Percentiles rank a stretch among this genome's conserved stretches.
Conservation (phyloP, 306 rosid species). For the Amphicarpaea edgeworthii region DNA sequence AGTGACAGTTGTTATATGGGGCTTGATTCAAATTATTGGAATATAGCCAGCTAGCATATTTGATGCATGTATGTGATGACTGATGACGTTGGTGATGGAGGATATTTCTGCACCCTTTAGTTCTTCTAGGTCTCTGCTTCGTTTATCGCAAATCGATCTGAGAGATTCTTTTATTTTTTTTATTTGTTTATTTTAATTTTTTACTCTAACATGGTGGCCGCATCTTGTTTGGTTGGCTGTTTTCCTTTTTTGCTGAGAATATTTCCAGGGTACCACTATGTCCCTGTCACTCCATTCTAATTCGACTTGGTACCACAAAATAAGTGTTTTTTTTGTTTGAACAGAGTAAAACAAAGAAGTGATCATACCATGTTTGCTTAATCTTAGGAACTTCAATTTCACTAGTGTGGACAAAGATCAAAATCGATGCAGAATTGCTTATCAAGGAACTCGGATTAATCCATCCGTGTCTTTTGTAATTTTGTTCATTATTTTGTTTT, state of each 20-base stretch:
- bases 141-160: not conserved
- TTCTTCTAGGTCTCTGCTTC: slow-evolving; percentile 15
- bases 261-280: slow-evolving; percentile 21
- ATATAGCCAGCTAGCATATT: slow-evolving; percentile 51
- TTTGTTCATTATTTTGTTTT: not conserved
- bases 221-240: slow-evolving; percentile 27
- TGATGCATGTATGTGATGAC: slow-evolving; percentile 28
- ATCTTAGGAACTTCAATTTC: slow-evolving; percentile 32
- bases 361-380: not conserved
- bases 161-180: not conserved
- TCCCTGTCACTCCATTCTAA: slow-evolving; percentile 17
- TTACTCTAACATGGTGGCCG: slow-evolving; percentile 10
- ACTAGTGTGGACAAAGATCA: not conserved
- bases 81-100: slow-evolving; percentile 27
- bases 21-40: slow-evolving; percentile 38
- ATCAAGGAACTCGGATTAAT: not conserved
- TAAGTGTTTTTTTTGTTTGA: not conserved
- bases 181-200: not conserved
- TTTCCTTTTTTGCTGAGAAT: slow-evolving; percentile 8
- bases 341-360: slow-evolving; percentile 14
- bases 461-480: slow-evolving; percentile 2
- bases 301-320: slow-evolving; percentile 8
- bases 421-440: slow-evolving; percentile 7
- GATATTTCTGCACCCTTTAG: slow-evolving; percentile 17
- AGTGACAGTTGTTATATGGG: slow-evolving; percentile 42